Percentiles rank a stretch among this genome's conserved stretches.
These are phyloP conservation scores for Myxozyma sirexii DNA, from an alignment of 805 yeast genomes.

Conservation along the genomic window DNA sequence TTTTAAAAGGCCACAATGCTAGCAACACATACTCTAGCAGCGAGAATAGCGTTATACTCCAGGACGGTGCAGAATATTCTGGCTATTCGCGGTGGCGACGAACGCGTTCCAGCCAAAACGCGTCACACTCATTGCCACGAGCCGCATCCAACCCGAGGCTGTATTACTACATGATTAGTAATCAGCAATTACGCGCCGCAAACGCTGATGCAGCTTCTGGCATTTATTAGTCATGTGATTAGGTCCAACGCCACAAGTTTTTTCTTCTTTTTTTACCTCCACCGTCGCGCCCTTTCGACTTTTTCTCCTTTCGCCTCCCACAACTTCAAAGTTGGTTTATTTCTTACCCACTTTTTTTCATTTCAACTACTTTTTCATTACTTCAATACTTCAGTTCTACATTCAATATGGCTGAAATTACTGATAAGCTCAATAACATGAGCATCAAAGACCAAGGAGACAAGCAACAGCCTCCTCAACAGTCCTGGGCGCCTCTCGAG, in stretches of 20 bases:
- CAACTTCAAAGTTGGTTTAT: constrained; percentile 3
- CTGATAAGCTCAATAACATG: constrained; percentile 28
- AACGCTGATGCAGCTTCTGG: too few relatives aligned
- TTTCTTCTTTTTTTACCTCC: constrained; percentile 6
- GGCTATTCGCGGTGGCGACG: too few relatives aligned
- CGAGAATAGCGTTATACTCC: too few relatives aligned
- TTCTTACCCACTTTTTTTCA: background rate
- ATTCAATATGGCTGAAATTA: constrained; percentile 33
- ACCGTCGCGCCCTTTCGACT: constrained; percentile 7
- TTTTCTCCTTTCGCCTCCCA: background rate
- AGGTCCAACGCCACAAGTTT: constrained; percentile 16
- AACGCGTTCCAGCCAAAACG: too few relatives aligned
- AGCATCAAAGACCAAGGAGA: constrained; percentile 23
- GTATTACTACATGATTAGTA: too few relatives aligned
- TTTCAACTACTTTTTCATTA: background rate
- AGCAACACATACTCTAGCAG: too few relatives aligned
- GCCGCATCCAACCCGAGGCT: background rate
- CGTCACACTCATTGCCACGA: too few relatives aligned
- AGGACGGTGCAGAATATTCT: too few relatives aligned
- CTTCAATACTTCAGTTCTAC: background rate
- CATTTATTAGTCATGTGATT: background rate
- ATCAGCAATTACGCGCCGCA: too few relatives aligned
- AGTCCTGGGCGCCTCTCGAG: constrained; percentile 6
- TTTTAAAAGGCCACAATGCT: too few relatives aligned
- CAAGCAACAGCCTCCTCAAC: background rate